phyloP scores from a whole-genome alignment of 108 stramenopile species.

The Fistulifera solaris region DNA sequence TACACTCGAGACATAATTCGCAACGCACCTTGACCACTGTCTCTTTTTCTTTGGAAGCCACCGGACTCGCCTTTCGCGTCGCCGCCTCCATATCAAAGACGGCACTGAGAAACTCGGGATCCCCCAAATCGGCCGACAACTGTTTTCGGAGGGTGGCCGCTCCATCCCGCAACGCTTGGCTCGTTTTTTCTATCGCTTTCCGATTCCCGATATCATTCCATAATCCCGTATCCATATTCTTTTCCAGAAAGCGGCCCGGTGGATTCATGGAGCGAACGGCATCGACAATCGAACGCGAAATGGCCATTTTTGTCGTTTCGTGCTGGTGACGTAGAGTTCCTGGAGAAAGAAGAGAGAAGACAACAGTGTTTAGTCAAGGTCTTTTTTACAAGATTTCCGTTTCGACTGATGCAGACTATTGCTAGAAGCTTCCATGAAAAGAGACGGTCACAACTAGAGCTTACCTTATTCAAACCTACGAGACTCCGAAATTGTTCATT shows the following conservation, averaged over 20 bases:
- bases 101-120: conserved; percentile 47
- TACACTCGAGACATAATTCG: too few species aligned
- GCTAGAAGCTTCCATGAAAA: background rate
- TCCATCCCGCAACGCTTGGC: conserved; percentile 71
- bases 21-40: background rate
- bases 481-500: conserved; percentile 56
- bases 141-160: conserved; percentile 58
- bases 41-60: background rate
- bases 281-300: conserved; percentile 72
- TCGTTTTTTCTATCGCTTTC: conserved; percentile 69
- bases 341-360: conserved; percentile 8
- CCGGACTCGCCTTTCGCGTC: background rate
- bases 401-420: too few species aligned
- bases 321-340: conserved; percentile 70
- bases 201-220: conserved; percentile 63
- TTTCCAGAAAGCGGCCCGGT: conserved; percentile 66
- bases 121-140: conserved; percentile 50
- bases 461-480: conserved; percentile 45
- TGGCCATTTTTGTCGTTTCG: conserved; percentile 72
- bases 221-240: conserved; percentile 35
- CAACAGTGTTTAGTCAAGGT: background rate
- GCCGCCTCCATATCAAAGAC: conserved; percentile 33
- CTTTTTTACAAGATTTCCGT: too few species aligned
- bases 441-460: too few species aligned
- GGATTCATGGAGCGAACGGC: conserved; percentile 55